Evolutionary conservation across 2,329 filamentous ascomycete genomes (phyloP), one percentile per base, ranked within the genome.

Genomic region (Trichoderma semiorbis): DNA sequence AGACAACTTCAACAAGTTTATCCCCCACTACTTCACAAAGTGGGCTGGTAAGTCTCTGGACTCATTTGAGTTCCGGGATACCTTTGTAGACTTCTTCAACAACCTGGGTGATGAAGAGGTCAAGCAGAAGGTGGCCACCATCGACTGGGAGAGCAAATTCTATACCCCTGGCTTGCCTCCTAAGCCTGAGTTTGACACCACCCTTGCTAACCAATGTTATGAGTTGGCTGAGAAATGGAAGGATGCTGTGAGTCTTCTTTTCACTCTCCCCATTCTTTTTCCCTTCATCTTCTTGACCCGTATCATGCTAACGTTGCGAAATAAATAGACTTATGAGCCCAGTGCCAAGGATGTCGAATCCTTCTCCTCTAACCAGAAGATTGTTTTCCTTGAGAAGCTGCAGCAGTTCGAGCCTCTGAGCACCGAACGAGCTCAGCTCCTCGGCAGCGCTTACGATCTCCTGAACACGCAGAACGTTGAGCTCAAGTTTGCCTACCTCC

Each of bases 111-210:
- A 97, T 77, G 83, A 87, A 2, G 86, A 88, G 3, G 84, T 90
- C 72, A 84, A 86, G 79, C 86, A 90, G 75, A 91, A 92, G 77
- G 85, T 96, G 39, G 86, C 88, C 5, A 84, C 87, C 8, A 90
- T 99, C 63, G 93, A 98, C 80, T 99, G 96, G 96, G 91, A 98
- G 73, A 88, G 86, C 43, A 93, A 93, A 82, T 97, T 97, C 84
- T 97, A 96, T 83, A 87, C 86, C n/a, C 93, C 95, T 0, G 96
- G 96, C 18, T 86, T 95, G 74, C 96, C 96, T 5, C 92, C 93
- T 1, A 98, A 97, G 84, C 96, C 96, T 0, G 86, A 92, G 4
- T 98, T 98, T 77, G 93, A 98, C 81, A 97, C 94, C 2, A 91
- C 90, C 32, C 88, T 98, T 73, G 95, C 94, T 10, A 93, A 97